These are phyloP conservation scores for Aurifilum marmelostoma DNA, from an alignment of 2,329 filamentous ascomycete species.

Conservation along the genomic window DNA sequence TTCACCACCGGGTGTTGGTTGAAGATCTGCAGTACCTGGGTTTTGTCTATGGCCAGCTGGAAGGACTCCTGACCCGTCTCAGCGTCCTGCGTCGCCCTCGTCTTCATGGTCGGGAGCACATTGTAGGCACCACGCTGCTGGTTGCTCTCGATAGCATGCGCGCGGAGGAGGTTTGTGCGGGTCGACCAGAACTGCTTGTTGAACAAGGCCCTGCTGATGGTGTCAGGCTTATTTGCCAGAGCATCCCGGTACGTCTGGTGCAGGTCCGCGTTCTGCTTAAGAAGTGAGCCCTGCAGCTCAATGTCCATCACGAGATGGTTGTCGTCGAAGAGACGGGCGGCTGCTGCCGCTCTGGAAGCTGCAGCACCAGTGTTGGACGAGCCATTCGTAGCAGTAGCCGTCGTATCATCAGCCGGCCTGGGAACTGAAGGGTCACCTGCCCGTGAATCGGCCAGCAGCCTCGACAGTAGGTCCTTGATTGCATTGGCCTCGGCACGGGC, in stretches of 20 bases:
- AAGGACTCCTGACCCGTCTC: constrained; percentile 68
- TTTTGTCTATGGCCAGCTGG: constrained; percentile 72
- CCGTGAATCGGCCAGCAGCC: constrained; percentile 73
- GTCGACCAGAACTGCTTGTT: constrained; percentile 95
- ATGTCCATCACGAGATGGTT: constrained; percentile 75
- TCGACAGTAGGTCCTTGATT: constrained; percentile 80
- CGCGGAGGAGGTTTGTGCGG: constrained; percentile 80
- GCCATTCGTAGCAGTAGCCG: constrained; percentile 33
- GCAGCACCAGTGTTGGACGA: constrained; percentile 58
- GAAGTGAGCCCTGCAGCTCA: constrained; percentile 82
- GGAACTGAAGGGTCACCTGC: constrained; percentile 55
- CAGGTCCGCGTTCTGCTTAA: constrained; percentile 76
- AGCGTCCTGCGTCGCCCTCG: constrained; percentile 64
- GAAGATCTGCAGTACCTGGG: constrained; percentile 93
- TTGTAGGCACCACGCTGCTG: constrained; percentile 93
- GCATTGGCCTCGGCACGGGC: constrained; percentile 83
- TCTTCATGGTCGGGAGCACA: constrained; percentile 87
- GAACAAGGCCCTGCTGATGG: constrained; percentile 79
- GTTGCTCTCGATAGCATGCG: constrained; percentile 84
- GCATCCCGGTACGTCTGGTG: constrained; percentile 88
- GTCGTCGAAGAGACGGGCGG: constrained; percentile 80
- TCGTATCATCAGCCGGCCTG: constrained; percentile 46
- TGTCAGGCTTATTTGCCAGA: constrained; percentile 78
- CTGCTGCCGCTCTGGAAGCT: constrained; percentile 77
- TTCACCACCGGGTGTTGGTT: constrained; percentile 89